phyloP scores from a whole-genome alignment of 306 rosid genomes.

The cucumber (Cucumis sativus) region Cucumber_9930_V3 NC_026661.2:2709501-2710000 shows the following conservation, averaged over 20 bases:
- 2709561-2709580: slow-evolving; percentile 46
- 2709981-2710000: background rate
- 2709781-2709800: slow-evolving; percentile 80
- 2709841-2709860: slow-evolving; percentile 54
- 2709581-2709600: slow-evolving; percentile 46
- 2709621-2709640: slow-evolving; percentile 59
- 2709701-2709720: too few relatives aligned
- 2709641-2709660: too few relatives aligned
- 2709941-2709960: background rate
- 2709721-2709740: background rate
- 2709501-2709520: slow-evolving; percentile 34
- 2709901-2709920: background rate
- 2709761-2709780: slow-evolving; percentile 19
- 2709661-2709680: too few relatives aligned
- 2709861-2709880: slow-evolving; percentile 49
- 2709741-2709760: background rate
- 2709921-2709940: too few relatives aligned
- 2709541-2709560: slow-evolving; percentile 43
- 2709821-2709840: slow-evolving; percentile 52
- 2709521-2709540: slow-evolving; percentile 52
- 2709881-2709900: slow-evolving; percentile 25
- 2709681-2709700: too few relatives aligned
- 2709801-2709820: slow-evolving; percentile 61
- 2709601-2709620: slow-evolving; percentile 56
- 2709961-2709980: background rate